phyloP scores from a whole-genome alignment of 371 early-diverging fungal genomes.

The Actinomortierella wolfii region DNA sequence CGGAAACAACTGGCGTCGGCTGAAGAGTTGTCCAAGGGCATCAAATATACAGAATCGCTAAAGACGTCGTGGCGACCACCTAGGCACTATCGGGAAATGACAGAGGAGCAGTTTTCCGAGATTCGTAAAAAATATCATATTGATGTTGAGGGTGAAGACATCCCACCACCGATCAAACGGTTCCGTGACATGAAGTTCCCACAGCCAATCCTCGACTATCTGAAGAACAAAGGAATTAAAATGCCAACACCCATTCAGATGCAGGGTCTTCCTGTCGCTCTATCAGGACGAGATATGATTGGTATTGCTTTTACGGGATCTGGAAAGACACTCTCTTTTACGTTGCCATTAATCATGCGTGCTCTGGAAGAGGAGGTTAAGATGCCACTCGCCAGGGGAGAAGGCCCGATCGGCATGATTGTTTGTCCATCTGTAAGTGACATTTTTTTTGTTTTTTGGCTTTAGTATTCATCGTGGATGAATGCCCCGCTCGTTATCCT shows the following conservation, averaged over 20 bases:
- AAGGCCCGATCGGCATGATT: slow-evolving; percentile 91
- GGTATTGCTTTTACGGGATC: slow-evolving; percentile 98
- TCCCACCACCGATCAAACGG: slow-evolving; percentile 76
- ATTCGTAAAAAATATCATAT: slow-evolving; percentile 74
- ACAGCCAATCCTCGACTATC: slow-evolving; percentile 76
- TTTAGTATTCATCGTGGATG: neutral
- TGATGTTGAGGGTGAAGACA: slow-evolving; percentile 72
- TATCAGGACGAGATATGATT: slow-evolving; percentile 92
- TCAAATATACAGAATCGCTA: slow-evolving; percentile 86
- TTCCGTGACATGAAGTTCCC: slow-evolving; percentile 85
- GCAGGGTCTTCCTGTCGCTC: slow-evolving; percentile 84
- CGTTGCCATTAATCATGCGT: slow-evolving; percentile 85
- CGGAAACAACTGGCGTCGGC: slow-evolving; percentile 84
- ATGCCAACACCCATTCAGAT: slow-evolving; percentile 98
- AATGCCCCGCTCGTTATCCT: neutral
- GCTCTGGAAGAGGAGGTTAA: slow-evolving; percentile 81
- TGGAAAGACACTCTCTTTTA: slow-evolving; percentile 99
- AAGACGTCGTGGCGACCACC: slow-evolving; percentile 88
- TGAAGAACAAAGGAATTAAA: slow-evolving; percentile 81
- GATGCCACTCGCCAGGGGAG: slow-evolving; percentile 80
- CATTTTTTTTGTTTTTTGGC: neutral
- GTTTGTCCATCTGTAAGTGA: slow-evolving; percentile 84
- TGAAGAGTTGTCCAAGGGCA: slow-evolving; percentile 86
- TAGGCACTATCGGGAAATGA: slow-evolving; percentile 60
- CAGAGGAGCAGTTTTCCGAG: slow-evolving; percentile 56